Percentiles rank a stretch among this genome's conserved stretches.
These are phyloP conservation scores for Tylopilus subfusipes DNA, from an alignment of 768 basidiomycete genomes.

Conservation along the genomic window DNA sequence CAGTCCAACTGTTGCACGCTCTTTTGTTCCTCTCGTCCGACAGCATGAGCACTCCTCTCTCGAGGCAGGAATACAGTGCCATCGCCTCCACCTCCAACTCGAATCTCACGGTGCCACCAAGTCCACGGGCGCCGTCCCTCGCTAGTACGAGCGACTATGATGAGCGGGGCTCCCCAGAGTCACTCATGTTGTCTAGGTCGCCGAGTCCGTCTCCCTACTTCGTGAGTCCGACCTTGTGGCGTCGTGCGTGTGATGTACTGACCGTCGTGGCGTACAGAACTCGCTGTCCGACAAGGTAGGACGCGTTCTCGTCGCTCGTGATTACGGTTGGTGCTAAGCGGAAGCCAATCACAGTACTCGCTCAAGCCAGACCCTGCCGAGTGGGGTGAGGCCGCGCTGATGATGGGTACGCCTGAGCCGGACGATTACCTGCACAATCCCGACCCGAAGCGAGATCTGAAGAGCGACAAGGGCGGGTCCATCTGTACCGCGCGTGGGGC, in stretches of 20 bases:
- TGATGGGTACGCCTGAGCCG: constrained; percentile 44
- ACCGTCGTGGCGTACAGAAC: constrained; percentile 19
- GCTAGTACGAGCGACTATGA: constrained; percentile 14
- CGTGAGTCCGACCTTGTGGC: constrained; percentile 13
- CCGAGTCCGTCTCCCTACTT: constrained; percentile 27
- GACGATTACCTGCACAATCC: constrained; percentile 68
- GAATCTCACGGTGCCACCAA: constrained; percentile 18
- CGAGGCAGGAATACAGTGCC: constrained; percentile 27
- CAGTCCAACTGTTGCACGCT: constrained; percentile 20
- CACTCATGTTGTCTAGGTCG: constrained; percentile 15
- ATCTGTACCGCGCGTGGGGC: constrained; percentile 62
- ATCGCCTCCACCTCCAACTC: constrained; percentile 25
- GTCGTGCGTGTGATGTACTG: neutral
- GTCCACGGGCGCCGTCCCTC: constrained; percentile 19
- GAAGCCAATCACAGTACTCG: constrained; percentile 31
- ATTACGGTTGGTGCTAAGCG: neutral
- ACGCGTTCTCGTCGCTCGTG: neutral
- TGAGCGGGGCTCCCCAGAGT: constrained; percentile 16
- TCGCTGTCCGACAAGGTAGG: constrained; percentile 26
- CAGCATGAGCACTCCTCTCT: constrained; percentile 27
- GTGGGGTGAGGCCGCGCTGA: constrained; percentile 47
- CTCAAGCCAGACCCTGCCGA: constrained; percentile 43
- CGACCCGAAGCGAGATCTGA: constrained; percentile 50
- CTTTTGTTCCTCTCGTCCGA: constrained; percentile 6
- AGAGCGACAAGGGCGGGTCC: constrained; percentile 53